Evolutionary conservation across 306 rosid genomes (phyloP).

Genomic region (Heteromeles arbutifolia): DNA sequence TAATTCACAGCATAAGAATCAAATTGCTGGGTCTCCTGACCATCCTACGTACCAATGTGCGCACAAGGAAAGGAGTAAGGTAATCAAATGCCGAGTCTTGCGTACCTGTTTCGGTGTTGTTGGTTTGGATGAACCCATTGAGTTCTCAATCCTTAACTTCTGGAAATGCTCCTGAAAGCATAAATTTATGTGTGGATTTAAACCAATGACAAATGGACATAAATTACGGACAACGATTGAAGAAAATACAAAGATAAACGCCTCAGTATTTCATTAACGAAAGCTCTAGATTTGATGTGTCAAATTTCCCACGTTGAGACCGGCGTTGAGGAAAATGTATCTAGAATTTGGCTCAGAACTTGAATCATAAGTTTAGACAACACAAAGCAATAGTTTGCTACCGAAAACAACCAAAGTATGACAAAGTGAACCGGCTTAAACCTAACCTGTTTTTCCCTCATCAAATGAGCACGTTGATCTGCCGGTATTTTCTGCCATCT

Average conservation of each 20-base stretch:
- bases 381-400: no score
- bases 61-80: no score
- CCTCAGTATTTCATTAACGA: no score
- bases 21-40: background rate
- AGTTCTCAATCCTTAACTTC: constrained; percentile 66
- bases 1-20: background rate
- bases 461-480: constrained; percentile 77
- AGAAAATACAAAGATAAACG: no score
- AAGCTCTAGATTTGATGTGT: no score
- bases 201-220: background rate
- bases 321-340: no score
- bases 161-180: constrained; percentile 75
- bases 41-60: background rate
- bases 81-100: background rate
- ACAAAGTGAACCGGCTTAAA: no score
- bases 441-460: constrained; percentile 86
- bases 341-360: no score
- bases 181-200: background rate
- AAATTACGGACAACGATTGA: no score
- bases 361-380: no score
- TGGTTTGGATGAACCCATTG: constrained; percentile 76
- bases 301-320: no score
- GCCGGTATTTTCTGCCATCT: constrained; percentile 96
- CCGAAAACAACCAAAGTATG: no score
- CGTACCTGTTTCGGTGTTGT: constrained; percentile 78